Conservation (phyloP, 2,329 filamentous ascomycete species). For the Botryotinia globosa region DNA sequence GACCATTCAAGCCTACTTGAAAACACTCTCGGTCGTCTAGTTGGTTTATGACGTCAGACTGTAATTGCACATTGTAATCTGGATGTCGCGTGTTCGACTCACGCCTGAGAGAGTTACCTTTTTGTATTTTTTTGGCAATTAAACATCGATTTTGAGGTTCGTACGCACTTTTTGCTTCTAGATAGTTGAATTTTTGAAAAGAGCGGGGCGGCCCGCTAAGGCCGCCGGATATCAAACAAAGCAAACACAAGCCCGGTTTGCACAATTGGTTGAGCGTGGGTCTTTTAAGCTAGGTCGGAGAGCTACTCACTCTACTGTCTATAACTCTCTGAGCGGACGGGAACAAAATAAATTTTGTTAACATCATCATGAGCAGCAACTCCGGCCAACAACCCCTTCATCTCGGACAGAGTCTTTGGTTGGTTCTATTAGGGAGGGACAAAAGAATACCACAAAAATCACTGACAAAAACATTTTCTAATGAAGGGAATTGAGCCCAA, state of each 20-base stretch:
- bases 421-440: background rate
- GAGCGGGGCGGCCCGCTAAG: background rate
- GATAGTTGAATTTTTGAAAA: background rate
- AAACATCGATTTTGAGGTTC: no score
- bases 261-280: background rate
- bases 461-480: background rate
- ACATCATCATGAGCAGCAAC: background rate
- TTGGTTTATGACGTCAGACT: conserved; percentile 15
- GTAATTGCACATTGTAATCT: conserved; percentile 2
- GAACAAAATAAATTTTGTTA: background rate
- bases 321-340: background rate
- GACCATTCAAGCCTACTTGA: conserved; percentile 4
- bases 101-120: background rate
- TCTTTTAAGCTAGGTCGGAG: background rate
- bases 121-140: background rate
- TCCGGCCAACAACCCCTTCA: background rate
- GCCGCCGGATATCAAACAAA: background rate
- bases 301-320: background rate
- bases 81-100: conserved; percentile 12
- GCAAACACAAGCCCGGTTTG: background rate
- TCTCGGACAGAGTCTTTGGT: background rate
- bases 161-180: background rate
- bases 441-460: background rate
- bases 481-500: conserved; percentile 11
- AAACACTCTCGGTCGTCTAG: conserved; percentile 11